Conservation (phyloP, 805 yeast species). For the Saccharomycopsis oosterbeekiorum region DNA sequence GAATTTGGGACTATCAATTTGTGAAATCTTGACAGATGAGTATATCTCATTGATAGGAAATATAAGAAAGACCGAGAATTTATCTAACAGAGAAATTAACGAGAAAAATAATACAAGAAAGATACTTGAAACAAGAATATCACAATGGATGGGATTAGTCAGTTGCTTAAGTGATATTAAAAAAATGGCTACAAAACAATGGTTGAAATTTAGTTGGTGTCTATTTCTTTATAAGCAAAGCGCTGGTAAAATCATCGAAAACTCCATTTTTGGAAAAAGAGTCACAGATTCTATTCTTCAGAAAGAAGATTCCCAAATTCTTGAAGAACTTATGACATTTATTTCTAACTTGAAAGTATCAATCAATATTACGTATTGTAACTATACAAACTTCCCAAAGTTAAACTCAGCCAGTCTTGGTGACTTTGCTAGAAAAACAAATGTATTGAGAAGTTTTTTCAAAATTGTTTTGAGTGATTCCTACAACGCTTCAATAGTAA, state of each 20-base stretch:
- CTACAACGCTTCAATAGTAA: not conserved
- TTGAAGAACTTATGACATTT: not conserved
- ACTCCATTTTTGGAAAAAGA: not conserved
- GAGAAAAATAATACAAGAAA: conserved; percentile 8
- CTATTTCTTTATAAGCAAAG: conserved; percentile 35
- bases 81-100: conserved; percentile 2
- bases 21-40: conserved; percentile 36
- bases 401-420: conserved; percentile 41
- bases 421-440: conserved; percentile 59
- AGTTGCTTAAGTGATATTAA: not conserved
- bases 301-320: conserved; percentile 4
- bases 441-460: conserved; percentile 59
- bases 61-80: conserved; percentile 16
- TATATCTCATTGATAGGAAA: conserved; percentile 28
- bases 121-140: conserved; percentile 33
- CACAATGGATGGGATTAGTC: conserved; percentile 35
- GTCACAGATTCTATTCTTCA: not conserved
- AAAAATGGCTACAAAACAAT: conserved; percentile 7
- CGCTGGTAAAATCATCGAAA: not conserved
- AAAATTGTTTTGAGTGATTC: conserved; percentile 29
- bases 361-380: conserved; percentile 38
- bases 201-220: conserved; percentile 40
- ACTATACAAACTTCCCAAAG: conserved; percentile 50
- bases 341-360: not conserved
- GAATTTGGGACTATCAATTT: conserved; percentile 29